phyloP scores from a whole-genome alignment of 2,329 filamentous ascomycete species.

The Claviceps capensis region DNA sequence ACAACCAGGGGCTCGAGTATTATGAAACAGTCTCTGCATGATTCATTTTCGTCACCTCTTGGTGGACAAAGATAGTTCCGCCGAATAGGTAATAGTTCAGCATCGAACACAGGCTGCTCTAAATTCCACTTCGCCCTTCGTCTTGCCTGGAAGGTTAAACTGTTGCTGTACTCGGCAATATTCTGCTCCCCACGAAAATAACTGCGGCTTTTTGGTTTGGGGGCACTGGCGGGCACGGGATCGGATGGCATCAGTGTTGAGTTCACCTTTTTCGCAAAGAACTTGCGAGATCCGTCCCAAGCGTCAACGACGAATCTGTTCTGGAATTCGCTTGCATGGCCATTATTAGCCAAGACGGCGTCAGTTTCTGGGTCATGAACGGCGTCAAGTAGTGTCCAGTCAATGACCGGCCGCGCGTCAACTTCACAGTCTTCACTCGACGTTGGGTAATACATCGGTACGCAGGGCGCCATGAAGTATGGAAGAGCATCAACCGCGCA shows the following conservation, averaged over 20 bases:
- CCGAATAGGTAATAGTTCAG: slow-evolving; percentile 59
- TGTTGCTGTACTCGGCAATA: slow-evolving; percentile 76
- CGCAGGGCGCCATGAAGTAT: slow-evolving; percentile 64
- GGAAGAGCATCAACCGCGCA: slow-evolving; percentile 49
- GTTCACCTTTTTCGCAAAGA: slow-evolving; percentile 40
- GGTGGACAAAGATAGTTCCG: slow-evolving; percentile 68
- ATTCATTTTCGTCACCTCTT: slow-evolving; percentile 34
- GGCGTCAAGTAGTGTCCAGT: slow-evolving; percentile 44
- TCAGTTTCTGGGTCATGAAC: slow-evolving; percentile 18
- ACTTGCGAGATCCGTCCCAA: slow-evolving; percentile 49
- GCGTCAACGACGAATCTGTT: slow-evolving; percentile 44
- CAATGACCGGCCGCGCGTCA: slow-evolving; percentile 25
- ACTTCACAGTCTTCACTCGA: background rate
- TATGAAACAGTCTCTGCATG: slow-evolving; percentile 43
- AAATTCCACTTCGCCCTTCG: slow-evolving; percentile 39
- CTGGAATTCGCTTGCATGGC: slow-evolving; percentile 19
- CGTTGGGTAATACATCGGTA: background rate
- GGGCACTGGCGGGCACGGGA: slow-evolving; percentile 44
- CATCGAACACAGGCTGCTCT: slow-evolving; percentile 70
- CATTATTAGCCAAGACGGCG: background rate
- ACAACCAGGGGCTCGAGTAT: slow-evolving; percentile 66
- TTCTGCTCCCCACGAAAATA: slow-evolving; percentile 32
- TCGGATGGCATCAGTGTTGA: slow-evolving; percentile 48
- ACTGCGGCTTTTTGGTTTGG: slow-evolving; percentile 30
- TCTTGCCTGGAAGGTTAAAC: slow-evolving; percentile 50